Percentiles rank a stretch among this genome's conserved stretches.
phyloP scores from a whole-genome alignment of 2,329 filamentous ascomycete species.

The Furcasterigmium furcatum region DNA sequence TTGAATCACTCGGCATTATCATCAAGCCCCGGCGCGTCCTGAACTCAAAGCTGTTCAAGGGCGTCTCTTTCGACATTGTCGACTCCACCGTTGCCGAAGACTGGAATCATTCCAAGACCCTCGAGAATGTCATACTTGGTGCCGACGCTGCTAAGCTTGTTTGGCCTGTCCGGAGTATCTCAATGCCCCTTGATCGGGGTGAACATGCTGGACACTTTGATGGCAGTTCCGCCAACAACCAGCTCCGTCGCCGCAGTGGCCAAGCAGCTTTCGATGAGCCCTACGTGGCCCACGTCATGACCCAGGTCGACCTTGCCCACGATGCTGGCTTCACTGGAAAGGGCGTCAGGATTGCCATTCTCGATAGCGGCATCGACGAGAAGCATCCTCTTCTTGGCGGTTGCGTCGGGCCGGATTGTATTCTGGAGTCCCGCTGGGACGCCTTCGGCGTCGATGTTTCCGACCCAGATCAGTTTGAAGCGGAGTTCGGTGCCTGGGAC shows the following conservation, averaged over 20 bases:
- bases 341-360: conserved; percentile 37
- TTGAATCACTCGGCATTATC: neutral
- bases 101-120: too few relatives aligned
- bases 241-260: too few relatives aligned
- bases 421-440: neutral
- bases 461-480: conserved; percentile 17
- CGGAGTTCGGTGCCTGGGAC: conserved; percentile 15
- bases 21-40: neutral
- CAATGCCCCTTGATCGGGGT: neutral
- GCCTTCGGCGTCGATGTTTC: neutral
- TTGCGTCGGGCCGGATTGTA: neutral
- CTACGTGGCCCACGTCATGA: conserved; percentile 20
- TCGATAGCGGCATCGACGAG: conserved; percentile 42
- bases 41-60: neutral
- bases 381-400: conserved; percentile 25
- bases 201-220: too few relatives aligned
- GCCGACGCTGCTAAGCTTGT: conserved; percentile 19
- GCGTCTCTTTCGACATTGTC: neutral
- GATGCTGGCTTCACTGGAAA: conserved; percentile 38
- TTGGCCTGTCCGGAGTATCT: conserved; percentile 20
- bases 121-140: conserved; percentile 16
- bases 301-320: conserved; percentile 34
- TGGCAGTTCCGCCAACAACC: too few relatives aligned
- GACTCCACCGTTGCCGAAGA: too few relatives aligned
- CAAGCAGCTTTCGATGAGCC: too few relatives aligned